phyloP scores from a whole-genome alignment of 2,329 filamentous ascomycete species.

The Trichophyton schoenleinii region DNA sequence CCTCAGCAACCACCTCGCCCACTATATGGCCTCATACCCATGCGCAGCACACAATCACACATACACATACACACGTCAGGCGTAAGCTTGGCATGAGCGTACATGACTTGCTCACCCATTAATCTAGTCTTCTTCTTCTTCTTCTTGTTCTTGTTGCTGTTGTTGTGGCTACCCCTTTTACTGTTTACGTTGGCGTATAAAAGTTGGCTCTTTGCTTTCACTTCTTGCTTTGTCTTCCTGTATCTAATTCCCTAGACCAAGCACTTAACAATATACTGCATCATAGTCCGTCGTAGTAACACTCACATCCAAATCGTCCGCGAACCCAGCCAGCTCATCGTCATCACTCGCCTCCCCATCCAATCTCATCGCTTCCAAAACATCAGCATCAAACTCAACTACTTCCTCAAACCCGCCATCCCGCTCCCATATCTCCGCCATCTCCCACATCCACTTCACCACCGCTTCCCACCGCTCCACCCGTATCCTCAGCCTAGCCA shows the following conservation, averaged over 20 bases:
- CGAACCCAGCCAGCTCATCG: no score
- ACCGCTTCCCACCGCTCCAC: background rate
- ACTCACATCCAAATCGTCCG: no score
- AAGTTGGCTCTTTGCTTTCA: no score
- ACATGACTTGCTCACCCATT: slow-evolving; percentile 42
- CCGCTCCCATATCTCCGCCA: background rate
- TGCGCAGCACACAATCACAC: no score
- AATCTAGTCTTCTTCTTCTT: slow-evolving; percentile 7
- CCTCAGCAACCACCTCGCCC: slow-evolving; percentile 6
- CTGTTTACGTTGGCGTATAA: no score
- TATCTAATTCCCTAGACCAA: no score
- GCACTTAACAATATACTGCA: no score
- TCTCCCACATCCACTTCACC: background rate
- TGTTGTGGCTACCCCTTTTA: no score
- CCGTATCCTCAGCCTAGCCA: background rate
- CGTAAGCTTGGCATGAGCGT: slow-evolving; percentile 42
- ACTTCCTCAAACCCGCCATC: background rate
- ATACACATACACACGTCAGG: slow-evolving; percentile 5
- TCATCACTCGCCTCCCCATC: background rate
- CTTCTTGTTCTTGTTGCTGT: background rate
- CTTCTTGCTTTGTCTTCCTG: no score
- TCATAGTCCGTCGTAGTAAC: no score
- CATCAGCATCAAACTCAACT: background rate
- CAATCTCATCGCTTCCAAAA: no score
- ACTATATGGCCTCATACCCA: slow-evolving; percentile 7